Percentiles rank a stretch among this genome's conserved stretches.
phyloP scores from a whole-genome alignment of 495 filamentous ascomycete species.

The Aspergillus ellipticus region DNA sequence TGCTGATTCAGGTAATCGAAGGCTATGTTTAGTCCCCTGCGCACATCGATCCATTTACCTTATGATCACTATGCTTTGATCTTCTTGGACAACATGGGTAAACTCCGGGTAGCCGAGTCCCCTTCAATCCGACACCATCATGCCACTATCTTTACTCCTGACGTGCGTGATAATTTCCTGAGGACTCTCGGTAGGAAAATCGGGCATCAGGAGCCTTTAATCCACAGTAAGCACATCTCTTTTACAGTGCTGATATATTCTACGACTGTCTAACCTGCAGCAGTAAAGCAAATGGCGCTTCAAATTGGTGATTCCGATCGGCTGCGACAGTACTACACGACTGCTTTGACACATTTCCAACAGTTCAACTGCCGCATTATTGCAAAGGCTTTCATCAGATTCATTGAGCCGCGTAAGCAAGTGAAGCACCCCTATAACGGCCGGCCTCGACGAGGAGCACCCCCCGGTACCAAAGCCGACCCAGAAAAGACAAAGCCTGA shows the following conservation, averaged over 20 bases:
- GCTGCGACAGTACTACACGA: constrained; percentile 35
- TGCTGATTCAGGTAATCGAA: too few species aligned
- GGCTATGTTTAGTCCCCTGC: too few species aligned
- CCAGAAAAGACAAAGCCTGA: constrained; percentile 60
- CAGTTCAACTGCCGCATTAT: constrained; percentile 50
- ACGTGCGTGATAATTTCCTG: constrained; percentile 38
- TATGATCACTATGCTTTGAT: constrained; percentile 37
- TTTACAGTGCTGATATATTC: constrained; percentile 15
- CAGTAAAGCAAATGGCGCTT: constrained; percentile 32
- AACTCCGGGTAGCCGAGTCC: constrained; percentile 36
- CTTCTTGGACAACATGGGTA: constrained; percentile 38
- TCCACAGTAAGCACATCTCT: constrained; percentile 25
- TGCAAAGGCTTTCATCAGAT: constrained; percentile 76
- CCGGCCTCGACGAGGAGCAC: constrained; percentile 30
- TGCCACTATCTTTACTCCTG: constrained; percentile 35
- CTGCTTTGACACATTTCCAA: constrained; percentile 40
- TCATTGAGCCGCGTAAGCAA: constrained; percentile 84
- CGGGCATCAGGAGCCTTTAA: constrained; percentile 26
- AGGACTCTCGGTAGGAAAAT: constrained; percentile 33
- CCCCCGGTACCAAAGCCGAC: constrained; percentile 37
- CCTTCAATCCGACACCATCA: constrained; percentile 34
- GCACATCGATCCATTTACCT: too few species aligned
- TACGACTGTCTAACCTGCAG: constrained; percentile 16
- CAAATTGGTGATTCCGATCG: constrained; percentile 37
- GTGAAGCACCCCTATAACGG: constrained; percentile 77